Conservation (phyloP, 768 basidiomycete genomes). For the Suillus americanus region DNA sequence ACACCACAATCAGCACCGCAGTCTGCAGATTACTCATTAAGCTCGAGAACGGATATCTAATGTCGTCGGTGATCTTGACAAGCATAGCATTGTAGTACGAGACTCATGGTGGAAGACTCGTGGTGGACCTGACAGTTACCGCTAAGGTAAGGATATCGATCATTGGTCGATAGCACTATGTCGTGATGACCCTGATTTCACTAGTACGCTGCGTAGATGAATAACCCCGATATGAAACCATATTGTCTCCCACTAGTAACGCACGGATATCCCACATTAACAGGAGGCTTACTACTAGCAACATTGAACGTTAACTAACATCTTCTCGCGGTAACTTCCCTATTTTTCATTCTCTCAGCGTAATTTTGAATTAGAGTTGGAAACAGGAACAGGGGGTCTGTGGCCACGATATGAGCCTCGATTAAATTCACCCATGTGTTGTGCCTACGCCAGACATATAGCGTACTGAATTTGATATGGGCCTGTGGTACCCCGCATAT, state of each 20-base stretch:
- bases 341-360: neutral
- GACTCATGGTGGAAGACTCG: neutral
- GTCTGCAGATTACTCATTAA: too few relatives aligned
- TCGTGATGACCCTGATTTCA: neutral
- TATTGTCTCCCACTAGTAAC: too few relatives aligned
- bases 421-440: neutral
- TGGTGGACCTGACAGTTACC: neutral
- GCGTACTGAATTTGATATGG: neutral
- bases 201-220: neutral
- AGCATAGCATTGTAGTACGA: neutral
- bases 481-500: neutral
- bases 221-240: constrained; percentile 1
- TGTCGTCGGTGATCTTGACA: neutral
- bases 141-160: neutral
- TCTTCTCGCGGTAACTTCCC: neutral
- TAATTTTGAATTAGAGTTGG: neutral
- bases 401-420: neutral
- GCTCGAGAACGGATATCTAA: neutral
- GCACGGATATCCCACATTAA: neutral
- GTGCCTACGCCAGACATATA: neutral
- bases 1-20: neutral
- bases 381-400: neutral
- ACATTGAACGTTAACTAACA: neutral
- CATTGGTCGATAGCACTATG: constrained; percentile 4
- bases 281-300: neutral